Conservation (phyloP, 805 yeast species). For the Yarrowia sp. region DNA sequence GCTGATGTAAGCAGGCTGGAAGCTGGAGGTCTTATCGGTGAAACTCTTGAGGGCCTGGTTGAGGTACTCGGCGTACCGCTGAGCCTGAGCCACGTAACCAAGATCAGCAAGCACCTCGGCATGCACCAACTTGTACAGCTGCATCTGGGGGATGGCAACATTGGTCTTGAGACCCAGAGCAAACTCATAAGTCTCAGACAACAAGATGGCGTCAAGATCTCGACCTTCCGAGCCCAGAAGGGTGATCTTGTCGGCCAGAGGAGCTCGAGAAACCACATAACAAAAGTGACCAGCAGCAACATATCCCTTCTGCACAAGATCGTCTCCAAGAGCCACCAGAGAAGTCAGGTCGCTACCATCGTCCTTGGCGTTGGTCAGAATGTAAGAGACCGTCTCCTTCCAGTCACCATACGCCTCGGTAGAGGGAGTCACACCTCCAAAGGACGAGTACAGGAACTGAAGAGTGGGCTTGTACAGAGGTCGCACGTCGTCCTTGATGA, state of each 20-base stretch:
- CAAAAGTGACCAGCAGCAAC: conserved; percentile 44
- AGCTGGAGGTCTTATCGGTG: conserved; percentile 26
- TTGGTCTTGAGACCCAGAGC: conserved; percentile 41
- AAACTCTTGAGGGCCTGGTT: conserved; percentile 40
- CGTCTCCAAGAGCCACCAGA: conserved; percentile 39
- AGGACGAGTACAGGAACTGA: conserved; percentile 58
- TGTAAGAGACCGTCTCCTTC: conserved; percentile 27
- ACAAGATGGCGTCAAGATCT: conserved; percentile 47
- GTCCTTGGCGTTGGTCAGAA: conserved; percentile 24
- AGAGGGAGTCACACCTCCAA: conserved; percentile 47
- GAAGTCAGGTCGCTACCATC: conserved; percentile 29
- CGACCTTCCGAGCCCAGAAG: conserved; percentile 34
- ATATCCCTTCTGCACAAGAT: conserved; percentile 40
- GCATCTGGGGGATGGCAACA: conserved; percentile 45
- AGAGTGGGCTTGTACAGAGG: conserved; percentile 42
- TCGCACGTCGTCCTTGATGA: conserved; percentile 48
- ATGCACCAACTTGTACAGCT: conserved; percentile 61
- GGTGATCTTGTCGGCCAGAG: conserved; percentile 24
- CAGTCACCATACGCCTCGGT: conserved; percentile 6
- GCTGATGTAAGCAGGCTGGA: conserved; percentile 18
- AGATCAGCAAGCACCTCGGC: conserved; percentile 67
- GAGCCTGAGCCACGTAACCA: conserved; percentile 57
- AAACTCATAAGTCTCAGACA: conserved; percentile 71
- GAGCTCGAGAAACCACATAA: conserved; percentile 35
- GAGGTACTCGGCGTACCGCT: conserved; percentile 57